phyloP scores from a whole-genome alignment of 2,329 filamentous ascomycete species.

The Trichoderma arundinaceum region DNA sequence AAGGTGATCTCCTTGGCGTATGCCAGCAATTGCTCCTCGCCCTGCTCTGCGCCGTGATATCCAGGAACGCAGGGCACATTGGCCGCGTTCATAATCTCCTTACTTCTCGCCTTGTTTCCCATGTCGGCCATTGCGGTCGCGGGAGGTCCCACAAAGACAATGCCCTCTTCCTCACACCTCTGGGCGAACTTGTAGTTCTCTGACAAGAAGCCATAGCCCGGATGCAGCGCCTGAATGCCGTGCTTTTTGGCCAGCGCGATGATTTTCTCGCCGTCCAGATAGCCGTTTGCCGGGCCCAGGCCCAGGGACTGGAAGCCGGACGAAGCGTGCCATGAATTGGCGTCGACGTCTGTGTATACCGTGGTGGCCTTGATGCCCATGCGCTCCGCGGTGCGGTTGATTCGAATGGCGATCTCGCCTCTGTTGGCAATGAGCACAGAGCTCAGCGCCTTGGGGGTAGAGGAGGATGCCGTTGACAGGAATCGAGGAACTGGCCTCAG shows the following conservation, averaged over 20 bases:
- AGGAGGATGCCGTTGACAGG: conserved; percentile 42
- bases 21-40: conserved; percentile 61
- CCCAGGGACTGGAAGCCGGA: conserved; percentile 84
- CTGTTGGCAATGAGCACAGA: conserved; percentile 96
- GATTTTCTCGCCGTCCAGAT: conserved; percentile 92
- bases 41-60: conserved; percentile 88
- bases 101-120: conserved; percentile 91
- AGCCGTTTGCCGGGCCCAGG: conserved; percentile 81
- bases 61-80: conserved; percentile 95
- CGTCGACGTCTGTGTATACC: conserved; percentile 92
- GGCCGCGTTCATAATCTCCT: conserved; percentile 96
- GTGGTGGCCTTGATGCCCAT: conserved; percentile 94
- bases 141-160: conserved; percentile 94
- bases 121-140: conserved; percentile 82
- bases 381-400: conserved; percentile 83
- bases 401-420: conserved; percentile 94
- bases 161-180: conserved; percentile 84
- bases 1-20: conserved; percentile 75
- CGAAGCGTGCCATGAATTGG: conserved; percentile 83
- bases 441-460: conserved; percentile 58
- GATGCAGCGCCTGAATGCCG: conserved; percentile 89
- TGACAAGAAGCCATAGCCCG: conserved; percentile 93
- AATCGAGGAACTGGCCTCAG: conserved; percentile 52
- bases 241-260: conserved; percentile 85
- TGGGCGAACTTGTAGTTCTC: conserved; percentile 92